Conservation (phyloP, 176 grass and related monocot genomes). For the Triticum monococcum region DNA sequence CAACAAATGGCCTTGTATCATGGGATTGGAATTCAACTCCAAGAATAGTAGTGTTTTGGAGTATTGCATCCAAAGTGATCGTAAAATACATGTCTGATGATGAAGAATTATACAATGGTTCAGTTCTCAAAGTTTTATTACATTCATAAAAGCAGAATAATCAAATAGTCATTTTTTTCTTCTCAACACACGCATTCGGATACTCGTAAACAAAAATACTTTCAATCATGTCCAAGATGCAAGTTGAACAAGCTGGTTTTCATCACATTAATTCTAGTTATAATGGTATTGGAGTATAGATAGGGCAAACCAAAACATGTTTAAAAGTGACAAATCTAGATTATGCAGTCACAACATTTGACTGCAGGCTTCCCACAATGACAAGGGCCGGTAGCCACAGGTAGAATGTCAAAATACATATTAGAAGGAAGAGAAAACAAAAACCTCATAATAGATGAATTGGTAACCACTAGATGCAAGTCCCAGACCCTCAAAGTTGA, state of each 20-base stretch:
- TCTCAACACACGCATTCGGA: background rate
- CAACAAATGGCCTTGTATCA: background rate
- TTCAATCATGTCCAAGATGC: background rate
- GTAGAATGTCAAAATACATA: background rate
- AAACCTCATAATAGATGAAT: conserved; percentile 84
- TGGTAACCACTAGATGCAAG: conserved; percentile 48
- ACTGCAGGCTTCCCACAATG: background rate
- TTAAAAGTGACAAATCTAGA: background rate
- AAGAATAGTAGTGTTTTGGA: background rate
- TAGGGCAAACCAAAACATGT: background rate
- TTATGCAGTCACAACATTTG: background rate
- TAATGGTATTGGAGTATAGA: background rate
- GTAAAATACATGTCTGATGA: background rate
- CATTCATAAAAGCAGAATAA: background rate
- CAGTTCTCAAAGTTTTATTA: conserved; percentile 5
- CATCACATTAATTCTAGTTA: background rate
- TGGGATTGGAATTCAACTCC: background rate
- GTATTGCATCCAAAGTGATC: background rate
- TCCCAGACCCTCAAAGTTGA: conserved; percentile 46
- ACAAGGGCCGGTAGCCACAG: background rate
- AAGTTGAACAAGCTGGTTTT: background rate
- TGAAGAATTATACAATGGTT: background rate
- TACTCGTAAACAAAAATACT: background rate
- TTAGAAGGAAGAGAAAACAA: background rate
- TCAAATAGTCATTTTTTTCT: background rate